Base-by-base conservation (phyloP, 768 basidiomycete species). In the Trametes gibbosa region DNA sequence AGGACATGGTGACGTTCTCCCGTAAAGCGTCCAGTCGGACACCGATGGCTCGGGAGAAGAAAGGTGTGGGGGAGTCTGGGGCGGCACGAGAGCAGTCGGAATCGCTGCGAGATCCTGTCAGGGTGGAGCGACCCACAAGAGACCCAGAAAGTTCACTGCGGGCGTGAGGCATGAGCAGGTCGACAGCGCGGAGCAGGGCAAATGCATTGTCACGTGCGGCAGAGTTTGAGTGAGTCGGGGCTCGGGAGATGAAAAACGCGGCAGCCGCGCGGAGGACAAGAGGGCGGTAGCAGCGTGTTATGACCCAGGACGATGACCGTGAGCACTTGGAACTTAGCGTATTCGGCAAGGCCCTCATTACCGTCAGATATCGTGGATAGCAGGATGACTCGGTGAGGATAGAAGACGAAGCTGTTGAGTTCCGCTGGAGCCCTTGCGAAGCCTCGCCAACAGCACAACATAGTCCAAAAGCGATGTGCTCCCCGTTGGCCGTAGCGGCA, bases 211-310 rank as follows among this genome's bases (percentile, higher is more conserved):
- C 56, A 51, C 56, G 56, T 43, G 49, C 10, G 24, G 29, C n/a
- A 52, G 43, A 51, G 57, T 52, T 58, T n/a, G 45, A 34, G 32
- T 29, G 48, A 32, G 50, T 58, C 57, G 57, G 42, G 47, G 23
- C 42, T 58, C 57, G 57, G 57, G 13, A 58, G 57, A 53, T 51
- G 57, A 58, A 37, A 52, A 46, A 58, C 37, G 50, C 42, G 50
- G 57, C 43, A 27, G 23, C 17, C 50, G 50, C 57, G 50, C 57
- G 47, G 57, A 35, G 34, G 34, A 34, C 29, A 50, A 40, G 50
- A 35, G n/a, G 49, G 42, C 50, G 19, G 56, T 25, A 14, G 40
- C 29, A 4, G 25, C 56, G 46, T 25, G 35, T 42, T 21, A 10
- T 27, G 29, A 9, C 4, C 17, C 6, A n/a, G 40, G 19, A 42